phyloP scores from a whole-genome alignment of 2,329 filamentous ascomycete species.

The Dothideomycetes sp. region DNA sequence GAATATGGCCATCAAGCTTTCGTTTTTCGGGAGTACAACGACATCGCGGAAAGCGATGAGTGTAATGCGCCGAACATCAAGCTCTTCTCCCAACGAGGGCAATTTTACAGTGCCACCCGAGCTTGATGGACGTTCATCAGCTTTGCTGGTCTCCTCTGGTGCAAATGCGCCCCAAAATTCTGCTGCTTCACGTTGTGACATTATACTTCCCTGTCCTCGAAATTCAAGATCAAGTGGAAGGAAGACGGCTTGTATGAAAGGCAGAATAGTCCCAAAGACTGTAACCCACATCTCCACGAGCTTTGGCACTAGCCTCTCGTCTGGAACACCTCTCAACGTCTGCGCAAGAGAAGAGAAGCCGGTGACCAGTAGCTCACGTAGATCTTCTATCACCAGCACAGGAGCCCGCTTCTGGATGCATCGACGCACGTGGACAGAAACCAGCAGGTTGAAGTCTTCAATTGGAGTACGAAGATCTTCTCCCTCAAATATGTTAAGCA shows the following conservation, averaged over 20 bases:
- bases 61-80: conserved; percentile 83
- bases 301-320: conserved; percentile 80
- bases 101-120: conserved; percentile 28
- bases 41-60: conserved; percentile 80
- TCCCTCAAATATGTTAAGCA: conserved; percentile 69
- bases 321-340: conserved; percentile 64
- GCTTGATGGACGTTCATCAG: conserved; percentile 32
- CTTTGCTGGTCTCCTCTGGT: conserved; percentile 27
- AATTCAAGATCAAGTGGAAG: conserved; percentile 89
- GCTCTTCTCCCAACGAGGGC: conserved; percentile 42
- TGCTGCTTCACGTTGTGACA: conserved; percentile 65
- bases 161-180: conserved; percentile 77
- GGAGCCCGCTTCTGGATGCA: conserved; percentile 65
- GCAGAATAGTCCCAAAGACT: conserved; percentile 80
- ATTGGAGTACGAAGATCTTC: conserved; percentile 70
- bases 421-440: conserved; percentile 66
- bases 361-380: conserved; percentile 63
- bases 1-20: conserved; percentile 79
- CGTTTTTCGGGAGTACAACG: conserved; percentile 80
- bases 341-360: conserved; percentile 83
- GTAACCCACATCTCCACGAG: conserved; percentile 91
- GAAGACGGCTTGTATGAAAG: conserved; percentile 92
- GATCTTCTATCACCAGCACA: conserved; percentile 61
- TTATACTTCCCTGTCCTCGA: conserved; percentile 67
- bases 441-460: conserved; percentile 72